Base-by-base conservation (phyloP, 2,329 filamentous ascomycete genomes). In the Botrytis fabae region DNA sequence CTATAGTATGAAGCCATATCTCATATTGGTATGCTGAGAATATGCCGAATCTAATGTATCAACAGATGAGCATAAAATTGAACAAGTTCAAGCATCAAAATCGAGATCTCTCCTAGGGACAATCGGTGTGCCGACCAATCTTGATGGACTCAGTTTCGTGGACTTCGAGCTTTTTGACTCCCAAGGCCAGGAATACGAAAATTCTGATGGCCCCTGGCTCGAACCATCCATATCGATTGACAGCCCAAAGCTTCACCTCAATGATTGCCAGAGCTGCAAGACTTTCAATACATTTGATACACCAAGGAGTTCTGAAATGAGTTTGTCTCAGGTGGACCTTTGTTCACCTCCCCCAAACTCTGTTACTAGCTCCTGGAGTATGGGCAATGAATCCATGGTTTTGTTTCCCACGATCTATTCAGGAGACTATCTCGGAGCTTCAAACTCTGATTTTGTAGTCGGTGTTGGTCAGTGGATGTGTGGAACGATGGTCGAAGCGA, bases 381-480 rank as follows among this genome's bases (percentile, higher is more conserved):
- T 62, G 28, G 20, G 22, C 38, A 25, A 42, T 28, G 35, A 42
- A 44, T 44, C 65, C 12, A 42, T 9, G 4, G n/a, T 16, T 42
- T 68, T 10, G 0, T n/a, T 32, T 9, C 35, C 38, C 5, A 42
- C 48, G 32, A 18, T 25, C 0, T 59, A 59, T 28, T 2, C 35
- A 68, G 35, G 14, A 14, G 48, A 57, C 8, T 16, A 22, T 54
- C 9, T 57, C 48, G 64, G 40, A 42, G 16, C 35, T 32, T 54
- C 25, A 6, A 22, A 57, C 25, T 32, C 25, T 32, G 8, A 44
- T 28, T 20, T 9, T 1, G 5, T 69, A 32, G 40, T 20, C 3
- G 65, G 48, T 32, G n/a, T 57, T 69, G 65, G 48, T 20, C n/a
- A 57, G 18, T 69, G 65, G 65, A 57, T 18, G 9, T 69, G 35